Percentiles rank a stretch among this genome's conserved stretches.
These are phyloP conservation scores for Vinca minor DNA, from an alignment of 257 asterid genomes.

Conservation along the genomic window DNA sequence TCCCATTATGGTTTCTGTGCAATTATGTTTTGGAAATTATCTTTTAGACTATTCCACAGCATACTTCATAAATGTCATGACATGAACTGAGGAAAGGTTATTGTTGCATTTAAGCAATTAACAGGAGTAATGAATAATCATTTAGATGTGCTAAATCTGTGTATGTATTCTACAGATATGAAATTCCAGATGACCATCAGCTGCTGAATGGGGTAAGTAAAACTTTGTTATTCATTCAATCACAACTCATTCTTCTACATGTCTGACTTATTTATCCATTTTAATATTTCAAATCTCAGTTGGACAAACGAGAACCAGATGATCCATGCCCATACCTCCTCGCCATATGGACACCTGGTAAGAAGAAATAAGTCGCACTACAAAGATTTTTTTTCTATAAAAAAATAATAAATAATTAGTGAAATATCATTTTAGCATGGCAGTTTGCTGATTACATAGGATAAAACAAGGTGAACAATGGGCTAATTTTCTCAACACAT, in stretches of 20 bases:
- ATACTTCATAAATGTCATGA: not conserved
- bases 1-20: not conserved
- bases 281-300: slow-evolving; percentile 39
- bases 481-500: not conserved
- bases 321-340: slow-evolving; percentile 92
- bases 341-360: slow-evolving; percentile 99
- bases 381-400: too few species aligned
- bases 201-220: slow-evolving; percentile 72
- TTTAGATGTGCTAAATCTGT: slow-evolving; percentile 13
- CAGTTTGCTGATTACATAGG: not conserved
- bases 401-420: not conserved
- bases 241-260: slow-evolving; percentile 4
- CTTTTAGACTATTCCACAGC: slow-evolving; percentile 2
- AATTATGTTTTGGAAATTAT: not conserved
- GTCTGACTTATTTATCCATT: slow-evolving; percentile 18
- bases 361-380: slow-evolving; percentile 9
- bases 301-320: slow-evolving; percentile 83
- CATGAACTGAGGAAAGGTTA: not conserved
- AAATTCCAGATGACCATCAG: slow-evolving; percentile 91
- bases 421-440: not conserved
- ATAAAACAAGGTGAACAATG: not conserved
- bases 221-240: slow-evolving; percentile 13
- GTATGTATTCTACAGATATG: slow-evolving; percentile 63
- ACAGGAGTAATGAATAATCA: slow-evolving; percentile 1
- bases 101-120: not conserved